A percentile compares a stretch with the other conserved stretches of the same genome.
These are phyloP conservation scores for Lachnellula cervina DNA, from an alignment of 2,329 filamentous ascomycete genomes.

Conservation along the genomic window DNA sequence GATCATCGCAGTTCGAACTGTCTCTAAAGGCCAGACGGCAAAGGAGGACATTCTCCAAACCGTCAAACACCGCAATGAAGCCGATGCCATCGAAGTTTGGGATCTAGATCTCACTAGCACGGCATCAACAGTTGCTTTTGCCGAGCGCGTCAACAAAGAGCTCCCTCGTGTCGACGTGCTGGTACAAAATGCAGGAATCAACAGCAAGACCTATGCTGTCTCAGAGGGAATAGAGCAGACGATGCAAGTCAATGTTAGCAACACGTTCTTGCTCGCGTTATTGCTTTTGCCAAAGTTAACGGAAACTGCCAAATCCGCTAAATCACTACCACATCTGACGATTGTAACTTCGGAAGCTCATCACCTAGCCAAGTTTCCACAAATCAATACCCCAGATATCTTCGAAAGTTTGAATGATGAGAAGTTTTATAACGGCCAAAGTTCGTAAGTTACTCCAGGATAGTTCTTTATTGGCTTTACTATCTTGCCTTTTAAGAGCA, in stretches of 20 bases:
- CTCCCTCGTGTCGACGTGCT: slow-evolving; percentile 11
- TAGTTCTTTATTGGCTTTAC: neutral
- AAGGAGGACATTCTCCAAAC: slow-evolving; percentile 30
- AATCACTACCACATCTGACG: slow-evolving; percentile 33
- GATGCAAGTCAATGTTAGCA: slow-evolving; percentile 7
- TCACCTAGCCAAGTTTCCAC: slow-evolving; percentile 31
- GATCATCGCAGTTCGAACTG: slow-evolving; percentile 35
- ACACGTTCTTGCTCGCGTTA: slow-evolving; percentile 6
- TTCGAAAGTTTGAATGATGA: neutral
- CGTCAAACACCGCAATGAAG: neutral
- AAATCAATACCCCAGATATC: slow-evolving; percentile 24
- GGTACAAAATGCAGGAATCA: slow-evolving; percentile 14
- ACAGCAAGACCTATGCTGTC: neutral
- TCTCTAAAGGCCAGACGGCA: slow-evolving; percentile 39
- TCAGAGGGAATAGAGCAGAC: slow-evolving; percentile 3
- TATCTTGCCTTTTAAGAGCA: neutral
- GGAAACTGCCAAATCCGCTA: slow-evolving; percentile 26
- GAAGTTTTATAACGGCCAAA: neutral
- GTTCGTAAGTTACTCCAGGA: neutral
- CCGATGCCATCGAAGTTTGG: slow-evolving; percentile 9
- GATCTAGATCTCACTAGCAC: slow-evolving; percentile 4
- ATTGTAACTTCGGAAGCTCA: slow-evolving; percentile 39
- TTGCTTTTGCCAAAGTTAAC: slow-evolving; percentile 11
- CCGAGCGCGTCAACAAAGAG: slow-evolving; percentile 9
- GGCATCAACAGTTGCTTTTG: slow-evolving; percentile 7